Percentiles rank a stretch among this genome's conserved stretches.
Conservation (phyloP, 495 filamentous ascomycete genomes). For the Cryomyces antarcticus region DNA sequence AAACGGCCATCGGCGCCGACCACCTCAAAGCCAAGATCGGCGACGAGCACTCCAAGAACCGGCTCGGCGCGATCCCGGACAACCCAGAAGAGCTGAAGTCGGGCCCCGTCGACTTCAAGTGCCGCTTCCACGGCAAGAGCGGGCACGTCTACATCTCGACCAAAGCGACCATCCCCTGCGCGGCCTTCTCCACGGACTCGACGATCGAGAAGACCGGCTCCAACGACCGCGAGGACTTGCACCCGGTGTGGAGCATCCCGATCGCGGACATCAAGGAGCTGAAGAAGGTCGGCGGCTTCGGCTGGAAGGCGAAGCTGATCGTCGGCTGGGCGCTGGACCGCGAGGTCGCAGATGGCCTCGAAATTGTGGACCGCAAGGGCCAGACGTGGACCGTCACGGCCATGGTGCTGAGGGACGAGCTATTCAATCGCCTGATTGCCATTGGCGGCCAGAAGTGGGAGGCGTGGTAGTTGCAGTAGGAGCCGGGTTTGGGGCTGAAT, state of each 20-base stretch:
- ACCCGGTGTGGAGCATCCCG: constrained; percentile 35
- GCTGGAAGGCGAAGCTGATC: constrained; percentile 75
- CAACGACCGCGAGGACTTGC: constrained; percentile 28
- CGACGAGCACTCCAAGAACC: constrained; percentile 42
- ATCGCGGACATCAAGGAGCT: constrained; percentile 44
- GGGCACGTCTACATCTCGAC: constrained; percentile 52
- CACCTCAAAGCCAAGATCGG: constrained; percentile 45
- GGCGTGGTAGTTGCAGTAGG: constrained; percentile 31
- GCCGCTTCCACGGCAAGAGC: constrained; percentile 46
- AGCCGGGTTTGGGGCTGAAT: background rate
- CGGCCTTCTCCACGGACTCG: constrained; percentile 33
- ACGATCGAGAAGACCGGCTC: constrained; percentile 27
- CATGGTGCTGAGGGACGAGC: constrained; percentile 51
- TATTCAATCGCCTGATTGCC: constrained; percentile 70
- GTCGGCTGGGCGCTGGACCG: constrained; percentile 63
- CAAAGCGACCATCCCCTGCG: constrained; percentile 32
- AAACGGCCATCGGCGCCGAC: constrained; percentile 50
- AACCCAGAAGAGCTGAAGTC: constrained; percentile 20
- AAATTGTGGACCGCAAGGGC: constrained; percentile 37
- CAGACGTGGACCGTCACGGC: constrained; percentile 45
- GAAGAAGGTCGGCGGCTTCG: constrained; percentile 66
- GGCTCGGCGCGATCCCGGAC: constrained; percentile 47
- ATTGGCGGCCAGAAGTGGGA: constrained; percentile 83
- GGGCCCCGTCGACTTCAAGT: constrained; percentile 61
- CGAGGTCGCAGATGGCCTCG: constrained; percentile 60